phyloP scores from a whole-genome alignment of 768 basidiomycete genomes.

The Agrocybe chaxingu region DNA sequence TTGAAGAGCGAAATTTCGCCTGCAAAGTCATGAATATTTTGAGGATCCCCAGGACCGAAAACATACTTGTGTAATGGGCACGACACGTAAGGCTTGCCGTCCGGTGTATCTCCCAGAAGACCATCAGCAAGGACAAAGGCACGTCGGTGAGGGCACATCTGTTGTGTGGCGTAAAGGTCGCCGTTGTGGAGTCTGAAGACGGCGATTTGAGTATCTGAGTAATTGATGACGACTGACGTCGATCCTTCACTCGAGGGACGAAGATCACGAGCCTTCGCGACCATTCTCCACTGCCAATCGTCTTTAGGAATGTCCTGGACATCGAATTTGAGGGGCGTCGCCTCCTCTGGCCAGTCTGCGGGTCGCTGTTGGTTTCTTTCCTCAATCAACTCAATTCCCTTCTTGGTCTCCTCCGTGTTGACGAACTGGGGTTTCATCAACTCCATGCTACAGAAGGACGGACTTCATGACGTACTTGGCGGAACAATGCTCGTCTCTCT shows the following conservation, averaged over 20 bases:
- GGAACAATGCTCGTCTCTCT: slow-evolving; percentile 12
- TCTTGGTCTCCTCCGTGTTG: slow-evolving; percentile 51
- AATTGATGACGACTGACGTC: slow-evolving; percentile 53
- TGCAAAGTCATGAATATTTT: slow-evolving; percentile 3
- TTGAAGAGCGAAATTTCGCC: slow-evolving; percentile 54
- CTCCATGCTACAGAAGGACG: slow-evolving; percentile 26
- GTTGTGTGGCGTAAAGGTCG: slow-evolving; percentile 66
- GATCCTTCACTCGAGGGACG: slow-evolving; percentile 40
- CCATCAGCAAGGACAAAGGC: slow-evolving; percentile 73
- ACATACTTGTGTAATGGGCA: slow-evolving; percentile 21
- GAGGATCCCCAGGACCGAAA: slow-evolving; percentile 36
- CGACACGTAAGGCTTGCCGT: slow-evolving; percentile 41
- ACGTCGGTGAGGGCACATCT: slow-evolving; percentile 52
- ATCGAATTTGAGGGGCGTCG: slow-evolving; percentile 43
- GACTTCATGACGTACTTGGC: slow-evolving; percentile 11
- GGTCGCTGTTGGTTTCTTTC: slow-evolving; percentile 65
- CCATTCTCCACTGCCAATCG: slow-evolving; percentile 54
- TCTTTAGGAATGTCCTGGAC: slow-evolving; percentile 37
- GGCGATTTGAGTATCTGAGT: slow-evolving; percentile 65
- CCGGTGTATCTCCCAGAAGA: slow-evolving; percentile 60
- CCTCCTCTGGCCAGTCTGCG: slow-evolving; percentile 65
- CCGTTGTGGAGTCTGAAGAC: slow-evolving; percentile 60
- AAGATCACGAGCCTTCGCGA: slow-evolving; percentile 49
- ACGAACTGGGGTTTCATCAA: slow-evolving; percentile 56
- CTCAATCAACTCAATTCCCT: slow-evolving; percentile 46